Base-by-base conservation (phyloP, 2,329 filamentous ascomycete genomes). In the Alternaria consortialis region DNA sequence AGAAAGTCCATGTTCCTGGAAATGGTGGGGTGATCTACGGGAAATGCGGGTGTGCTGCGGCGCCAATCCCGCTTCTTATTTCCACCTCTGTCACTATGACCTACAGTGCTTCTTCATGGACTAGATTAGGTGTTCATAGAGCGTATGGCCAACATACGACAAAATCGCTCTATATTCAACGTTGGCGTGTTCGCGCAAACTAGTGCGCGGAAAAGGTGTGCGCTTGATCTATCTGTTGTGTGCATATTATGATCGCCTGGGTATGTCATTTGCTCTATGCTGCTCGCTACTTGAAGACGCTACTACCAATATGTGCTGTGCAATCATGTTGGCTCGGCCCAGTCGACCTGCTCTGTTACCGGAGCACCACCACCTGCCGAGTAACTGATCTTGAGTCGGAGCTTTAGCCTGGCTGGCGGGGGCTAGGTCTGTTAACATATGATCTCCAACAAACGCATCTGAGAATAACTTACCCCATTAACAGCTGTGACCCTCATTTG, bases 321-420 rank as follows among this genome's bases (percentile, higher is more conserved):
- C 47, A n/a, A n/a, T 62, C 70, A 78, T 54, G 74, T 69, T 25
- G 93, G 90, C 80, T 99, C 95, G 31, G 91, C 90, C 95, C 95
- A 99, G 82, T 97, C 96, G 60, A 98, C 93, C 81, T 98, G 94
- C 74, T 99, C 95, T 76, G 91, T 90, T 17, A 96, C 85, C 64
- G 90, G 86, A 53, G 88, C 88, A 25, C 89, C 88, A 25, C 84
- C 87, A 59, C 87, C 86, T 78, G 91, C 91, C 34, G 87, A 83
- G 77, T 93, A 98, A 58, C 87, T 89, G 73, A 99, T 87, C 80
- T 93, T 93, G 74, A 99, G 83, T 74, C 95, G 89, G 71, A 99
- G 83, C 64, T 94, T 88, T 65, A 99, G 80, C 74, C 85, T 87
- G 36, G 86, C 77, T 57, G 87, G 86, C 58, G 90, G 86, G 67